Base-by-base conservation (phyloP, 306 rosid species). In the Cyclanthera cordifolia region DNA sequence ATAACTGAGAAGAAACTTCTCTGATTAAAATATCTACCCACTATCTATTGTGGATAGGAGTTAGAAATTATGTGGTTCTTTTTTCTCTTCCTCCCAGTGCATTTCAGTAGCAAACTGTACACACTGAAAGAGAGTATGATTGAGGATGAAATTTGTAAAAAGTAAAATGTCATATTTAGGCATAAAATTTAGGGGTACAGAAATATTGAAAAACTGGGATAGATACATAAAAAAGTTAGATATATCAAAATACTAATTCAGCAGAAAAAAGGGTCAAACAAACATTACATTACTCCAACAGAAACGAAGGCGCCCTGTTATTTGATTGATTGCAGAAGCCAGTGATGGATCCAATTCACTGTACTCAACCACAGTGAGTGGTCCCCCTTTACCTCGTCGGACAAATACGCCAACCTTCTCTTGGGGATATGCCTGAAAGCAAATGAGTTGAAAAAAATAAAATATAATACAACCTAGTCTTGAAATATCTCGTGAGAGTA, bases 381-480 rank as follows among this genome's bases (percentile, higher is more conserved):
- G 96, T 73, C 99, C 97, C 27, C 97, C 99, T 79, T 94, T 94
- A 54, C 96, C 96, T 69, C 95, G 89, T 51, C 95, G 83, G 56
- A 88, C 97, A 78, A 94, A 94, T 67, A 94, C 96, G 6, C 99
- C 97, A 76, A 94, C 99, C 84, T 90, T 90, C 83, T 94, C 99
- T 81, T 94, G 99, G 17, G 99, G 99, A 67, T 94, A 90, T 51
- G 97, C 99, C 96, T 89, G 83, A 72, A 79, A 81, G 60, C 68
- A 66, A 49, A 76, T 39, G 61, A n/a, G 41, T 63, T 20, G 0
- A 46, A 46, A 12, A 41, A 30, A 72, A 69, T 20, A 56, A 73
- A 48, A 54, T 49, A 51, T 37, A 9, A 25, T 55, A 30, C 59
- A 28, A 51, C 34, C 30, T 52, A 69, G 14, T 37, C 20, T 45